These are phyloP conservation scores for Verbascum thapsus DNA, from an alignment of 257 asterid genomes.

Conservation along the genomic window DNA sequence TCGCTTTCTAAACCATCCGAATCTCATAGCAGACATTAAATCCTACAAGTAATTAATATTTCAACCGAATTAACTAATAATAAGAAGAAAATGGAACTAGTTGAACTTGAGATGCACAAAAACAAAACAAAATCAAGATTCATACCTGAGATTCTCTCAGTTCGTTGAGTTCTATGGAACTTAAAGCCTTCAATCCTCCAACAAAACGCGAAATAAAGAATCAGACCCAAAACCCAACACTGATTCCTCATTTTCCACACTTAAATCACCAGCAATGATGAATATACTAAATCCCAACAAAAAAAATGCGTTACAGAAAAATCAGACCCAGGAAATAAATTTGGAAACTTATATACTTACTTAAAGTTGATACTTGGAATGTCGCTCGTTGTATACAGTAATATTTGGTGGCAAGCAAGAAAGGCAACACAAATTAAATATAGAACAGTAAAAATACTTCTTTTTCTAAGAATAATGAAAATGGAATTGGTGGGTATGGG, in stretches of 20 bases:
- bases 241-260: slow-evolving; percentile 31
- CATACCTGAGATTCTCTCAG: slow-evolving; percentile 52
- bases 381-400: too few relatives aligned
- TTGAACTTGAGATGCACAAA: slow-evolving; percentile 17
- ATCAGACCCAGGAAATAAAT: too few relatives aligned
- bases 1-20: neutral
- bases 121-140: neutral
- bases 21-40: neutral
- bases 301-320: too few relatives aligned
- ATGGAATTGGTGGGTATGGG: neutral
- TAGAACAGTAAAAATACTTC: too few relatives aligned
- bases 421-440: too few relatives aligned
- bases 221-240: slow-evolving; percentile 28
- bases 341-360: too few relatives aligned
- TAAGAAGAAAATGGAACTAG: neutral
- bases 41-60: neutral
- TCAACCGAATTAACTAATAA: neutral
- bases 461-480: too few relatives aligned
- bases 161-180: slow-evolving; percentile 39
- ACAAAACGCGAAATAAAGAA: slow-evolving; percentile 25
- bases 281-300: too few relatives aligned
- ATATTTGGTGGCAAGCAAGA: neutral
- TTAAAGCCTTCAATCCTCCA: slow-evolving; percentile 39
- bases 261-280: neutral
- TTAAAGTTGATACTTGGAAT: neutral